Evolutionary conservation across 1,284 basidiomycete genomes (phyloP).

Genomic region (Cryptococcus hybrid): DNA sequence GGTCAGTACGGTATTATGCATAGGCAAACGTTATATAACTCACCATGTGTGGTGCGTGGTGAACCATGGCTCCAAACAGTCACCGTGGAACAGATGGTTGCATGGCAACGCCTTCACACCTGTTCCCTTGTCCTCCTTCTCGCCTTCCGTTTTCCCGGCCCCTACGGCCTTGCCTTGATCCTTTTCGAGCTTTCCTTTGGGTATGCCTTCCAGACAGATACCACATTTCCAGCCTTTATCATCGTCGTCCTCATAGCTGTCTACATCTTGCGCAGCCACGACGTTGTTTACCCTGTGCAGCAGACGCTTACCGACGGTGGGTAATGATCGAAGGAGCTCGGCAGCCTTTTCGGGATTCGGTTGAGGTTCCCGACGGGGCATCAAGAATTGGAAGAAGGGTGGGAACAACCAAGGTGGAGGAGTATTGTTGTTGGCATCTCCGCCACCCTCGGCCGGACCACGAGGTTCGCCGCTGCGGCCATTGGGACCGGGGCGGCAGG

Average conservation of each 20-base stretch:
- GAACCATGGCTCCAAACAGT: slow-evolving; percentile 48
- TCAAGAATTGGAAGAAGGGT: slow-evolving; percentile 13
- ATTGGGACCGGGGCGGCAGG: not conserved
- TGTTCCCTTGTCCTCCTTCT: slow-evolving; percentile 24
- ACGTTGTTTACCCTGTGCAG: slow-evolving; percentile 38
- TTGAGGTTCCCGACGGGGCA: slow-evolving; percentile 9
- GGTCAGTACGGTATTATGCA: slow-evolving; percentile 1
- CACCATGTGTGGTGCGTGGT: slow-evolving; percentile 45
- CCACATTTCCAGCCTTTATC: slow-evolving; percentile 43
- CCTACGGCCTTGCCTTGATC: slow-evolving; percentile 8
- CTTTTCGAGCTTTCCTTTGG: slow-evolving; percentile 1
- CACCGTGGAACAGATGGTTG: slow-evolving; percentile 47
- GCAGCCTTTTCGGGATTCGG: slow-evolving; percentile 41
- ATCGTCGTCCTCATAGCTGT: slow-evolving; percentile 21
- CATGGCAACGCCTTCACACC: slow-evolving; percentile 47
- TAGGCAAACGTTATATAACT: slow-evolving; percentile 14
- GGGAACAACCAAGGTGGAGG: slow-evolving; percentile 14
- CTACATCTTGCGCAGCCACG: slow-evolving; percentile 32
- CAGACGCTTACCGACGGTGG: slow-evolving; percentile 26
- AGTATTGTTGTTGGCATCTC: not conserved
- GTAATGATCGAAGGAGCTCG: slow-evolving; percentile 40
- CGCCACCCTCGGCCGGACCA: not conserved
- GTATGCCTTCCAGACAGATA: slow-evolving; percentile 39
- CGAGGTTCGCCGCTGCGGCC: not conserved
- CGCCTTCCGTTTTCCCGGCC: slow-evolving; percentile 5